Base-by-base conservation (phyloP, 2,329 filamentous ascomycete species). In the Cladophialophora yegresii region DNA sequence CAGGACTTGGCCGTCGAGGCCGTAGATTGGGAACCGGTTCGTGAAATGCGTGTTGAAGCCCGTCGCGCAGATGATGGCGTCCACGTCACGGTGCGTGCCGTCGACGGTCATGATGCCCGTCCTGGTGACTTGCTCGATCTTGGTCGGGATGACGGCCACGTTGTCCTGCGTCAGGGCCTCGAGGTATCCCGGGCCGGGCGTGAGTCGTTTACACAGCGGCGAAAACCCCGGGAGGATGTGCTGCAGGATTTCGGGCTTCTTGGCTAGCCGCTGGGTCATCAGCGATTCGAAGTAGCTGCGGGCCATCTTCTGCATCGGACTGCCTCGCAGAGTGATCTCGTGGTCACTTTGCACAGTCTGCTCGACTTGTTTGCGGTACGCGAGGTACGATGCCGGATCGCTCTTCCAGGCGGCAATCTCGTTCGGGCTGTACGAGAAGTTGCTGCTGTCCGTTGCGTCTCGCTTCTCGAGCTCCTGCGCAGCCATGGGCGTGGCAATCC, bases 141-240 rank as follows among this genome's bases (percentile, higher is more conserved):
- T 51, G 16, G 28, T 40, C 4, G 30, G 26, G 26, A 63, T 59
- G 30, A 63, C 23, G 16, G n/a, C 47, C 20, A 63, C 61, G 28
- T 68, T 61, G 20, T 75, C 71, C 1, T 62, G 61, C 57, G 28
- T 65, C 71, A 5, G 63, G 51, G 23, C 69, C 51, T 2, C 54
- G n/a, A 1, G 74, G 61, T 81, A 81, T 1, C 78, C 78, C 0
- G 77, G 75, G 0, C 78, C 79, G 0, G 79, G 79, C 1, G 78
- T 80, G 20, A 80, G 71, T 10, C 79, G 76, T 40, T 78, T 74
- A 61, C 78, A 80, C 10, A 73, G 72, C 4, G 77, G 73, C 5
- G 75, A 72, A 51, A 78, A 80, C 4, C 68, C 69, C 53, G 71
- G 60, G n/a, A 62, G 59, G 54, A 67, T 71, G 30, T 62, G 12